A percentile compares a stretch with the other conserved stretches of the same genome.
These are phyloP conservation scores for Russula griseocarnosa DNA, from an alignment of 768 basidiomycete genomes.

Conservation along the genomic window DNA sequence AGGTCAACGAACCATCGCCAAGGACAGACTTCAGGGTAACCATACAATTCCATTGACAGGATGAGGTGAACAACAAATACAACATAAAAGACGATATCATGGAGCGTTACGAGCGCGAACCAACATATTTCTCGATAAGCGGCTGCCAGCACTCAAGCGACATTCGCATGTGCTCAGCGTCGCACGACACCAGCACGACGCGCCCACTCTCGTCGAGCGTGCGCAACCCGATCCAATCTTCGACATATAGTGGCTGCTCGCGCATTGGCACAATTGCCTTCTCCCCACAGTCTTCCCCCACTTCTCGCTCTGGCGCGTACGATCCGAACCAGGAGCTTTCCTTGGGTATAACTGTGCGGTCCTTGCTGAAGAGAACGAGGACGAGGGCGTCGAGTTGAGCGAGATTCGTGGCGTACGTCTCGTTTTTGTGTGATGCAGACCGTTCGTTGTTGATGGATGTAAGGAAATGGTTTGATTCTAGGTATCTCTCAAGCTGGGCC, in stretches of 20 bases:
- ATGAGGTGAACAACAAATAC: not conserved
- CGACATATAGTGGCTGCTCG: conserved; percentile 62
- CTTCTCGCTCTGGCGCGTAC: conserved; percentile 41
- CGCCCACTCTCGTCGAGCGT: conserved; percentile 61
- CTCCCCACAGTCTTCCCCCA: conserved; percentile 28
- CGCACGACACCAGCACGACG: conserved; percentile 58
- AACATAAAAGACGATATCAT: not conserved
- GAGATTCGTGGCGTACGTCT: conserved; percentile 57
- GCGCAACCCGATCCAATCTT: conserved; percentile 81
- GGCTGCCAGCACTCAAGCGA: conserved; percentile 36
- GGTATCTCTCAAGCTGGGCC: conserved; percentile 52
- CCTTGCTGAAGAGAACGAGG: conserved; percentile 67
- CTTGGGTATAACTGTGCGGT: conserved; percentile 77
- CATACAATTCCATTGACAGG: not conserved
- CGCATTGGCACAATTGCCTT: conserved; percentile 63
- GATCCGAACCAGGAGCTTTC: conserved; percentile 87
- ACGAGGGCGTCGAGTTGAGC: conserved; percentile 61
- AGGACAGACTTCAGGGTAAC: not conserved
- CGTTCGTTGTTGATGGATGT: conserved; percentile 76
- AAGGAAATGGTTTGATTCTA: conserved; percentile 61
- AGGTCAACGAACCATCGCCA: too few species aligned
- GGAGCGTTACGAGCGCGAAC: conserved; percentile 14
- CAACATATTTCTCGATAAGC: conserved; percentile 34
- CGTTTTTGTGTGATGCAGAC: conserved; percentile 45
- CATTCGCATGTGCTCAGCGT: conserved; percentile 75